Base-by-base conservation (phyloP, 2,329 filamentous ascomycete species). In the Pseudomassariella vexata region DNA sequence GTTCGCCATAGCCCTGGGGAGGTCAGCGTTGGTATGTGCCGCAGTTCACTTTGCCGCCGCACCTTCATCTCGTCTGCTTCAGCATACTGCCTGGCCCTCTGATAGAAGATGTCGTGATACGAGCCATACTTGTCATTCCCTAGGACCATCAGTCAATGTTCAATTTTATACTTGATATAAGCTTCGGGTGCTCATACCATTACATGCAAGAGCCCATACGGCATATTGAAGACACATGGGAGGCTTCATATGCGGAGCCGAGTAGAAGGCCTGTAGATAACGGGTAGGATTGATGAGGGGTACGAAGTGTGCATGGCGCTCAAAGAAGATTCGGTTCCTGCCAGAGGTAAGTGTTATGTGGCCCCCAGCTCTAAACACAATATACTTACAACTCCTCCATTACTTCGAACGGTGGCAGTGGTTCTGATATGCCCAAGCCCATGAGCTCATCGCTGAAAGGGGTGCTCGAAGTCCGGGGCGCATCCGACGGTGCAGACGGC, bases 211-310 rank as follows among this genome's bases (percentile, higher is more conserved):
- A n/a, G 80, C 75, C 87, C 88, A 95, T 53, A 95, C 85, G 16
- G 80, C 82, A 56, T 95, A 95, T 48, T 89, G 82, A 76, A 95
- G 62, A 48, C 78, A 85, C 50, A 94, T 76, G 1, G 89, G 85
- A 3, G 90, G 89, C 35, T 85, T 80, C 67, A 82, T 76, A 36
- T 84, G 73, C 2, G 85, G 79, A 3, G 80, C 69, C 3, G 66
- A 67, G 48, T 89, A 82, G 59, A 92, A 81, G 3, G 82, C 73
- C 19, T 83, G 77, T 38, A 83, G 65, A 51, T 87, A 95, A 22
- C 85, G 76, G 12, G 75, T 74, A 20, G 78, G 78, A 48, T 95
- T 86, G 24, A 95, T 71, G 45, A 95, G 75, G 4, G 89, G 87
- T 19, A 83, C 56, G 24, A 79, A 78, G 11, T 76, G 71, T 47